These are phyloP conservation scores for Debaryomycetaceae sp. DNA, from an alignment of 1,139 yeast genomes.

Conservation along the genomic window DNA sequence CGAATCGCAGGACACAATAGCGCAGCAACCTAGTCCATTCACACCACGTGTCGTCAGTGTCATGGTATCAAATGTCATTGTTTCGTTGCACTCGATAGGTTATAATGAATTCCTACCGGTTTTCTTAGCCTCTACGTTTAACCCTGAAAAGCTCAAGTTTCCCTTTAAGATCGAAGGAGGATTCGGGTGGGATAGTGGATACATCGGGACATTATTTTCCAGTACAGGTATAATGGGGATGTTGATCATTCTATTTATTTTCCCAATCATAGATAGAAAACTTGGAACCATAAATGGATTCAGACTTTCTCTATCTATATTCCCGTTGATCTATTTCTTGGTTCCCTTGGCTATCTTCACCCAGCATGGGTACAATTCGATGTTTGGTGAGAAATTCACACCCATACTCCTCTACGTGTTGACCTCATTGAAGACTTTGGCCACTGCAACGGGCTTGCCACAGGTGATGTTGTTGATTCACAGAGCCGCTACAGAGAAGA, in stretches of 20 bases:
- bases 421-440: constrained; percentile 26
- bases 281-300: constrained; percentile 45
- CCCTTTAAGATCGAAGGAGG: constrained; percentile 30
- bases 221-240: constrained; percentile 57
- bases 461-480: constrained; percentile 43
- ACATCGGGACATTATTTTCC: constrained; percentile 55
- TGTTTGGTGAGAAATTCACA: constrained; percentile 21
- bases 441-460: constrained; percentile 37
- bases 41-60: constrained; percentile 39
- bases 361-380: constrained; percentile 25
- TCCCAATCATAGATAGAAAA: constrained; percentile 53
- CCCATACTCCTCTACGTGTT: constrained; percentile 21
- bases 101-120: constrained; percentile 60
- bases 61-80: constrained; percentile 37
- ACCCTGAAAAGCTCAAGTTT: constrained; percentile 32
- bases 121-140: constrained; percentile 49
- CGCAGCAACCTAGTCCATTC: constrained; percentile 14
- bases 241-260: constrained; percentile 45
- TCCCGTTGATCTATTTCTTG: constrained; percentile 46
- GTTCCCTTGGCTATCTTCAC: constrained; percentile 52
- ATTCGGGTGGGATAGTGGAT: constrained; percentile 34
- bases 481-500: constrained; percentile 44
- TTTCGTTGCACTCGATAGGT: constrained; percentile 51
- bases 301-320: constrained; percentile 35
- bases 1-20: constrained; percentile 10